Evolutionary conservation across 163 green algal species (phyloP).

Genomic region (Picocystis sp.): DNA sequence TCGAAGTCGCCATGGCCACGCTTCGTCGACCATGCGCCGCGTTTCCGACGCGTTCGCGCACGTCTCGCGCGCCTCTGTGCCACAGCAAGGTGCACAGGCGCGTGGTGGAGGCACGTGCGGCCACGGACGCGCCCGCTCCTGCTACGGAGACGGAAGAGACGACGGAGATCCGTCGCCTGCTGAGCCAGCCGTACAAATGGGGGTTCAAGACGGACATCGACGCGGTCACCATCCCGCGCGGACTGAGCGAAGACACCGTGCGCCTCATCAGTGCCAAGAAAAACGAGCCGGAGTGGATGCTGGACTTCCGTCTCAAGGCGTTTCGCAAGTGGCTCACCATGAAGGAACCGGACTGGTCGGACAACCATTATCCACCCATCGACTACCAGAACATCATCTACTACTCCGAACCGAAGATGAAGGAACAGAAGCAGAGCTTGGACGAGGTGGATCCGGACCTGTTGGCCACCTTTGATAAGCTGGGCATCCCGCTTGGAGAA

Average conservation of each 20-base stretch:
- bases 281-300: slow-evolving; percentile 95
- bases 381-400: slow-evolving; percentile 71
- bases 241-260: slow-evolving; percentile 83
- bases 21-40: too few species aligned
- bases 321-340: slow-evolving; percentile 93
- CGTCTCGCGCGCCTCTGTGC: too few species aligned
- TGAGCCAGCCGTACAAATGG: slow-evolving; percentile 85
- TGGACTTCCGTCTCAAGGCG: slow-evolving; percentile 53
- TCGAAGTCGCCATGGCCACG: too few species aligned
- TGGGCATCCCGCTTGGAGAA: slow-evolving; percentile 93
- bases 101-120: too few species aligned
- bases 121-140: too few species aligned
- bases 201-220: slow-evolving; percentile 92
- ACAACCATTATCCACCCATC: slow-evolving; percentile 62
- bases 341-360: slow-evolving; percentile 82
- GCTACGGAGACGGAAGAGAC: neutral
- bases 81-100: too few species aligned
- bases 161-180: slow-evolving; percentile 7
- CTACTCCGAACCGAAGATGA: slow-evolving; percentile 86
- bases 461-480: slow-evolving; percentile 86
- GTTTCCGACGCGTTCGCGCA: too few species aligned
- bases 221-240: slow-evolving; percentile 63
- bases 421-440: slow-evolving; percentile 68
- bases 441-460: slow-evolving; percentile 95
- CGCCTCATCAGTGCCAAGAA: slow-evolving; percentile 93